Base-by-base conservation (phyloP, 306 rosid species). In the Myrica gale region DNA sequence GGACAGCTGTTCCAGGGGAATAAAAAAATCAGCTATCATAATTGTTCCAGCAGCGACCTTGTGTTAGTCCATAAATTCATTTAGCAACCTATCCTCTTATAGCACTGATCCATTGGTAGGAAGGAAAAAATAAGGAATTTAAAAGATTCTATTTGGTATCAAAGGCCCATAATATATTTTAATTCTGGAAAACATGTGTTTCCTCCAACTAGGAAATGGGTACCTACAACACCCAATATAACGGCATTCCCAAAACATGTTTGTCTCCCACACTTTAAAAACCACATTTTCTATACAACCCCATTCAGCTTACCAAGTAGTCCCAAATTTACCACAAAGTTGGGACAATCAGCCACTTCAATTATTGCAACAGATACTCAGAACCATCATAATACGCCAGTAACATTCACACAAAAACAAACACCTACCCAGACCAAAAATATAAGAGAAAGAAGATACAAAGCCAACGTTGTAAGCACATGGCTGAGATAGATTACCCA, bases 401-500 rank as follows among this genome's bases (percentile, higher is more conserved):
- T 26, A 26, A 26, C 2, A 32, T 32, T 32, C 37, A 32, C 37
- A 32, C 37, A 32, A 3, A 32, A 32, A 32, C 37, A 32, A 32
- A 32, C 37, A 32, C 37, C 37, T 32, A 32, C 37, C 37, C 37
- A 32, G 37, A 32, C 37, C 54, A 55, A 37, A 20, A 65, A 61
- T 19, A 52, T 41, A 12, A 23, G 76, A 52, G 69, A 54, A 39
- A 21, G 51, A 42, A 57, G 19, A 67, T 58, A 7, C 62, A 78
- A 50, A 71, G 44, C 17, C 45, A 52, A 10, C 66, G 39, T 71
- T 71, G 76, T 60, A 68, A 79, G 69, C 69, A 62, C 46, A 15
- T 62, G 58, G 53, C 54, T 7, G 47, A 75, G 65, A 66, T 57
- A 78, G 67, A 96, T 87, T 77, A 96, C 99, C 99, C 99, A 5